Conservation (phyloP, 305 asterid species). For the Solanum hybrid region DNA sequence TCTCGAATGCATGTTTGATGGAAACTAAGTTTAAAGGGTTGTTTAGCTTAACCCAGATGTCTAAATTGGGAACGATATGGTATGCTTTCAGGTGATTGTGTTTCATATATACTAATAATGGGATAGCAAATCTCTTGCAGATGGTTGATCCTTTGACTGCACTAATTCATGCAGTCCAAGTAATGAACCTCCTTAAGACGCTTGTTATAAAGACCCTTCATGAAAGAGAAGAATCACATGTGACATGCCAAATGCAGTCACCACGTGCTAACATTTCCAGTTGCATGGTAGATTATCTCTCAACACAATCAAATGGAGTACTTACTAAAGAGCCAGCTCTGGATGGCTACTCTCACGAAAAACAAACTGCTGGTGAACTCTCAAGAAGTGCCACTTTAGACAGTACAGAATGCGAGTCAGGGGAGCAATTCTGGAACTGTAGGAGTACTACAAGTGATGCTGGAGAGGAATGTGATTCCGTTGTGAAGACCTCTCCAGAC, state of each 20-base stretch:
- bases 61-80: neutral
- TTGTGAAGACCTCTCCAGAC: conserved; percentile 10
- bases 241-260: neutral
- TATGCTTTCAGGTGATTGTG: neutral
- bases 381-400: conserved; percentile 20
- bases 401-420: conserved; percentile 20
- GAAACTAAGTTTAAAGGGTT: neutral
- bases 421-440: conserved; percentile 15
- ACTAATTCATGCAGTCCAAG: conserved; percentile 85
- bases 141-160: conserved; percentile 86
- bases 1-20: neutral
- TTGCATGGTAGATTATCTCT: neutral
- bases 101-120: neutral
- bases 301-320: conserved; percentile 6
- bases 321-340: conserved; percentile 6
- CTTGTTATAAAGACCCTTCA: conserved; percentile 41
- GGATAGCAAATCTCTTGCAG: conserved; percentile 19
- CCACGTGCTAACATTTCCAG: conserved; percentile 17
- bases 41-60: neutral
- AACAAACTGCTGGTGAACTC: conserved; percentile 8
- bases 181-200: conserved; percentile 74
- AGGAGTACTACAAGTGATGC: conserved; percentile 25
- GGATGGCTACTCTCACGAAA: conserved; percentile 7
- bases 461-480: conserved; percentile 18
- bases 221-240: conserved; percentile 33